These are phyloP conservation scores for Gossypium thurberi DNA, from an alignment of 345 rosid genomes.

Conservation along the genomic window DNA sequence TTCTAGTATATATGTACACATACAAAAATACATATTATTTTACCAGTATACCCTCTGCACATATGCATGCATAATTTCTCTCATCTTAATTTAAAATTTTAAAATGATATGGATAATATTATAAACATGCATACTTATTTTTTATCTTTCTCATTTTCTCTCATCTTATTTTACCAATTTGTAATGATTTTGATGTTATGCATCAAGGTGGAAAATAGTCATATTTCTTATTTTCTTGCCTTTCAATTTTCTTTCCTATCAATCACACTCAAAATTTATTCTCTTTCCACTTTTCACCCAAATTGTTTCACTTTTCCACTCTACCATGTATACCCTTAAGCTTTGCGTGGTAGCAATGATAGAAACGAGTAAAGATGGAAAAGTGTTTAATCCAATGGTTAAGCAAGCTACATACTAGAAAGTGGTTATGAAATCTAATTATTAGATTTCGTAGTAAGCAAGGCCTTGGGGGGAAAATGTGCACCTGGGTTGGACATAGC, in stretches of 20 bases:
- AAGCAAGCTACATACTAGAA: not conserved
- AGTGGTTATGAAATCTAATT: not conserved
- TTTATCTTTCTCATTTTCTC: not conserved
- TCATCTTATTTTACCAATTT: not conserved
- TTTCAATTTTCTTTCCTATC: not conserved
- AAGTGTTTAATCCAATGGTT: not conserved
- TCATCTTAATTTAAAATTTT: not conserved
- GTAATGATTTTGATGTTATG: not conserved
- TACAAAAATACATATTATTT: not conserved
- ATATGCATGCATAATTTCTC: no score
- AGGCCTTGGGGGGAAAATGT: no score
- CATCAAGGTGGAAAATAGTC: not conserved
- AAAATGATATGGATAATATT: not conserved
- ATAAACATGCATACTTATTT: not conserved
- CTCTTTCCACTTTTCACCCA: not conserved
- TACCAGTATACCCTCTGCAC: not conserved
- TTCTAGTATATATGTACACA: not conserved
- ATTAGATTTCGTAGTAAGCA: not conserved
- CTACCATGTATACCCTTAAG: not conserved
- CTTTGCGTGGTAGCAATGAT: not conserved
- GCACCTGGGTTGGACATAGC: not conserved
- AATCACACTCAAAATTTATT: not conserved
- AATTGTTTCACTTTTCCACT: not conserved
- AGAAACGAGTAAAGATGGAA: not conserved
- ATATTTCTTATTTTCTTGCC: not conserved